Percentiles rank a stretch among this genome's conserved stretches.
Conservation (phyloP, 495 filamentous ascomycete genomes). For the Poronia punctata region DNA sequence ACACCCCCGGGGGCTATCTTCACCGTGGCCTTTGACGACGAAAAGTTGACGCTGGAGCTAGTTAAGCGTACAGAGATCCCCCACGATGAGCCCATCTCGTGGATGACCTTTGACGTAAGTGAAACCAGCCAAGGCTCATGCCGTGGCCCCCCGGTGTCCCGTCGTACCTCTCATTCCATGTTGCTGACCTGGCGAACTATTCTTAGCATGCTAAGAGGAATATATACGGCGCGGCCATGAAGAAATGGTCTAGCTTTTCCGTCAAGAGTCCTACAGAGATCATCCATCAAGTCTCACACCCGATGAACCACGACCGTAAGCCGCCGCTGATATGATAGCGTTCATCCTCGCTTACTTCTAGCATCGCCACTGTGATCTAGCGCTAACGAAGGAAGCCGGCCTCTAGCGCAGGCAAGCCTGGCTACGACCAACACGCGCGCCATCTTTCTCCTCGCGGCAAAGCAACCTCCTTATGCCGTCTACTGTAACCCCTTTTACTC, state of each 20-base stretch:
- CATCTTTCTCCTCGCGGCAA: constrained; percentile 76
- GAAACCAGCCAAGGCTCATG: neutral
- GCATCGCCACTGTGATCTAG: constrained; percentile 11
- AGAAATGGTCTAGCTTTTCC: constrained; percentile 76
- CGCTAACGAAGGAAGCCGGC: constrained; percentile 11
- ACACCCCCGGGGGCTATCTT: constrained; percentile 79
- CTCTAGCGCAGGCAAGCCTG: constrained; percentile 56
- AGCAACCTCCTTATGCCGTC: constrained; percentile 67
- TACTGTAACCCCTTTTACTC: constrained; percentile 87
- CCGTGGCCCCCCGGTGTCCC: neutral
- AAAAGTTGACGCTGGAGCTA: constrained; percentile 59
- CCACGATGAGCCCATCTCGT: constrained; percentile 76
- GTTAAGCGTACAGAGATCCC: constrained; percentile 74
- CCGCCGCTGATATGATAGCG: constrained; percentile 11
- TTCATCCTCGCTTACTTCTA: constrained; percentile 4
- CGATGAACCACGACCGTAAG: constrained; percentile 51
- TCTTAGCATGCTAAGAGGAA: constrained; percentile 65
- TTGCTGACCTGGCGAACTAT: constrained; percentile 17
- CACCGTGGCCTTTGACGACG: constrained; percentile 76
- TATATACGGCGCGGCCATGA: constrained; percentile 83
- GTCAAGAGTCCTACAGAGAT: constrained; percentile 75
- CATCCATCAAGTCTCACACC: constrained; percentile 63
- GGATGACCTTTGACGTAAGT: constrained; percentile 80
- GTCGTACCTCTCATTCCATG: neutral
- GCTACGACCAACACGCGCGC: constrained; percentile 71